phyloP scores from a whole-genome alignment of 192 early-diverging fungal genomes.

The Linnemannia schmuckeri region DNA sequence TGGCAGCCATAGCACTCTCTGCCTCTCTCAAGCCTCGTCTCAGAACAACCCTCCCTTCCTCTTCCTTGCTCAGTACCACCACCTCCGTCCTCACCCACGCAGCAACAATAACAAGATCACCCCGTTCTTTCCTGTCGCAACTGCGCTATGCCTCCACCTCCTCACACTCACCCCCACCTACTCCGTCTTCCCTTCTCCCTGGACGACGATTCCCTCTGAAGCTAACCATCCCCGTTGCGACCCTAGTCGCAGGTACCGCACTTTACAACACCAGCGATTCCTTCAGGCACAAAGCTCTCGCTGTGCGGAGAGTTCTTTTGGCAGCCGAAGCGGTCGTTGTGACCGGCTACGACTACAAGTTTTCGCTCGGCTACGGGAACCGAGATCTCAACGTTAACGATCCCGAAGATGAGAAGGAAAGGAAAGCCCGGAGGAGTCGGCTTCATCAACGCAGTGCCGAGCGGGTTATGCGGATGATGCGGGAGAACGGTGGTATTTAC shows the following conservation, averaged over 20 bases:
- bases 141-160: neutral
- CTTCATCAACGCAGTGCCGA: constrained; percentile 36
- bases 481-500: constrained; percentile 41
- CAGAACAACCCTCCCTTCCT: neutral
- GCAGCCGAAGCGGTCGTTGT: constrained; percentile 40
- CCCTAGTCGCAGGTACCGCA: constrained; percentile 4
- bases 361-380: constrained; percentile 34
- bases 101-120: neutral
- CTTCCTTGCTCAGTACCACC: neutral
- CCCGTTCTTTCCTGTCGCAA: neutral
- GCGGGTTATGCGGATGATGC: constrained; percentile 34
- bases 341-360: constrained; percentile 46
- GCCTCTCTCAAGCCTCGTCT: neutral
- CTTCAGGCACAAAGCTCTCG: constrained; percentile 20
- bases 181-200: neutral
- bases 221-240: constrained; percentile 1
- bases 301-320: constrained; percentile 7
- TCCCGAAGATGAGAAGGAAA: constrained; percentile 32
- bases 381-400: constrained; percentile 18
- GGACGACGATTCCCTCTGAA: constrained; percentile 21
- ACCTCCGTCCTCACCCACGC: neutral
- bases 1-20: neutral
- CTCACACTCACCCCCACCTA: neutral
- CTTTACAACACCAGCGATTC: constrained; percentile 19
- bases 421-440: constrained; percentile 13